A percentile compares a stretch with the other conserved stretches of the same genome.
phyloP scores from a whole-genome alignment of 805 yeast species.

The Lipomyces kockii region DNA sequence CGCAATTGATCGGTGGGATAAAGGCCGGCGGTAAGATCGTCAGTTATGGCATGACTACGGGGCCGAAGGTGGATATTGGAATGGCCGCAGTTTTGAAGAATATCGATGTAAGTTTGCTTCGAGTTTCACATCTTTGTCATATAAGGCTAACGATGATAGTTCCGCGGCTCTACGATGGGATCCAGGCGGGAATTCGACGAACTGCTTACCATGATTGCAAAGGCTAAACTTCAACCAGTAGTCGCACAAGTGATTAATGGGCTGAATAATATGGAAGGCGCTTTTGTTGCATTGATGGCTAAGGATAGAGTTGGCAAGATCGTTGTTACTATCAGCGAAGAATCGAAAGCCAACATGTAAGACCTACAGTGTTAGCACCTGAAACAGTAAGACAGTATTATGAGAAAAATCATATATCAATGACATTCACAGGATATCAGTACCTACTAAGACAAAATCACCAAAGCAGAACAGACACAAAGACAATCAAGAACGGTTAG shows the following conservation, averaged over 20 bases:
- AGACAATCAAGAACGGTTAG: background rate
- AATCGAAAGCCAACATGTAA: slow-evolving; percentile 3
- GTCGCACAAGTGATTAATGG: slow-evolving; percentile 25
- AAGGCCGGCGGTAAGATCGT: slow-evolving; percentile 32
- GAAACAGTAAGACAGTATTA: background rate
- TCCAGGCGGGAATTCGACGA: slow-evolving; percentile 20
- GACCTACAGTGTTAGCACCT: background rate
- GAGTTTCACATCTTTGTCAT: background rate
- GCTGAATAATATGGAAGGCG: slow-evolving; percentile 25
- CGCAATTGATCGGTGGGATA: slow-evolving; percentile 14
- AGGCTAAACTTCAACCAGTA: slow-evolving; percentile 21
- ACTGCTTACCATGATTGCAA: slow-evolving; percentile 20
- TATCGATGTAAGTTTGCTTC: slow-evolving; percentile 14
- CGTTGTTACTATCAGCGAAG: slow-evolving; percentile 10
- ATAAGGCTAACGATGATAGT: slow-evolving; percentile 1
- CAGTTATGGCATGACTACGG: slow-evolving; percentile 37
- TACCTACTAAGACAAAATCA: background rate
- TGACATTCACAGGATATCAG: background rate
- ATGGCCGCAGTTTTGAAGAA: slow-evolving; percentile 36
- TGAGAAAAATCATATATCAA: background rate
- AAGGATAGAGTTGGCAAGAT: slow-evolving; percentile 14
- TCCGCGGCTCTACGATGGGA: slow-evolving; percentile 34
- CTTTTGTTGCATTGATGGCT: slow-evolving; percentile 15
- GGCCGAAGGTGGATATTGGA: slow-evolving; percentile 24
- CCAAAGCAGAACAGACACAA: background rate